Conservation (phyloP, 768 basidiomycete genomes). For the Suillus paluster region DNA sequence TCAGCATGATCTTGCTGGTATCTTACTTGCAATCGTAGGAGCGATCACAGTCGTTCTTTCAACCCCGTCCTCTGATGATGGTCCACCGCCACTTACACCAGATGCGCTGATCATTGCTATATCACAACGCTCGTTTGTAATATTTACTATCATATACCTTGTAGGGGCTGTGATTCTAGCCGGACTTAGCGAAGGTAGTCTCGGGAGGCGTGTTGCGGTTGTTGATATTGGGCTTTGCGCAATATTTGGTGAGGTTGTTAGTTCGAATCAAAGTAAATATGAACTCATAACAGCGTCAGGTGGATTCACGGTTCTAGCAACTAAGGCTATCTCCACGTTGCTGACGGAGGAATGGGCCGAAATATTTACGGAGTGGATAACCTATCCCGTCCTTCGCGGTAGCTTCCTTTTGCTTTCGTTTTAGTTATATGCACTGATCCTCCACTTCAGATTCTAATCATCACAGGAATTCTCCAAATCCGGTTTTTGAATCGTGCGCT, state of each 20-base stretch:
- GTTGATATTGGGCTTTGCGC: slow-evolving; percentile 91
- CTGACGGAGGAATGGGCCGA: slow-evolving; percentile 78
- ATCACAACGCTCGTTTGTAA: slow-evolving; percentile 69
- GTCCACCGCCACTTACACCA: slow-evolving; percentile 59
- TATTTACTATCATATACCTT: slow-evolving; percentile 71
- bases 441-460: slow-evolving; percentile 62
- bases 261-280: slow-evolving; percentile 6
- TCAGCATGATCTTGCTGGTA: slow-evolving; percentile 79
- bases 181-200: slow-evolving; percentile 63
- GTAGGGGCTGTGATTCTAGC: slow-evolving; percentile 60
- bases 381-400: slow-evolving; percentile 81
- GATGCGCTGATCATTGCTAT: slow-evolving; percentile 71
- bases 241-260: slow-evolving; percentile 61
- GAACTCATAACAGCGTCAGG: slow-evolving; percentile 44
- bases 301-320: slow-evolving; percentile 93
- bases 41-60: slow-evolving; percentile 93
- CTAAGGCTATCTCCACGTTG: slow-evolving; percentile 89
- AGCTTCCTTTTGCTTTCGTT: slow-evolving; percentile 22
- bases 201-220: slow-evolving; percentile 72
- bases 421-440: slow-evolving; percentile 15
- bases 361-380: slow-evolving; percentile 80
- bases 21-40: slow-evolving; percentile 81
- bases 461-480: slow-evolving; percentile 84
- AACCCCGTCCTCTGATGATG: slow-evolving; percentile 69
- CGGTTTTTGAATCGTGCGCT: slow-evolving; percentile 84